Evolutionary conservation across 2,329 filamentous ascomycete genomes (phyloP), one percentile per base, ranked within the genome.

Genomic region (Aspergillus transmontanensis): DNA sequence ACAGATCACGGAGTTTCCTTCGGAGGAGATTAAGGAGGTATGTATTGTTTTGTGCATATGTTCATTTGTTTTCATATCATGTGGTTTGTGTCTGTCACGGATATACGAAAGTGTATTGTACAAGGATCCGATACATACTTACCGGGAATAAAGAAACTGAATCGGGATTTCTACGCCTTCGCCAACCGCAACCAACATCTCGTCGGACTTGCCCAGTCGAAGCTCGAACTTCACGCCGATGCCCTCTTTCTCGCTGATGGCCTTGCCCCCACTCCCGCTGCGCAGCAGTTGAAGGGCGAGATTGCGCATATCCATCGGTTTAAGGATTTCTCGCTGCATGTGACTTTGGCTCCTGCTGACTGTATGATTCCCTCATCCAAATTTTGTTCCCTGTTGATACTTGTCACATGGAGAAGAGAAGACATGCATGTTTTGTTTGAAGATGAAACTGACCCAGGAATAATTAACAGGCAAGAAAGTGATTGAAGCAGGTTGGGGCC

Each of bases 271-370:
- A 68, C 65, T 7, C 64, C 64, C 3, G 58, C 69, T 9, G 69
- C 71, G 3, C 39, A 62, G 51, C 46, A 57, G 7, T 66, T 72
- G 58, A 84, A 88, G 66, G 91, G 92, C 16, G 93, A 96, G 77
- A 85, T 96, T 57, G 89, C 87, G 70, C 93, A 96, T 76, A 85
- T 93, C 19, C 93, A 96, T 77, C 86, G 87, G 39, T 87, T 85
- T 5, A 66, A 69, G 28, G 93, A 96, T 66, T 86, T 89, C 66
- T 90, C 88, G 0, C 82, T 94, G 83, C 93, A 96, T 77, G 81
- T 94, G 78, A 90, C 87, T 48, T 81, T 96, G 61, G 90, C 95
- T 68, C 91, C 92, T 0, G 86, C 90, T 41, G 93, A 96, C 75
- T 91, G 90, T 76, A 68, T 60, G 72, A 62, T 36, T 21, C 21